A percentile compares a stretch with the other conserved stretches of the same genome.
These are phyloP conservation scores for Colletotrichum incanum DNA, from an alignment of 2,329 filamentous ascomycete genomes.

Conservation along the genomic window DNA sequence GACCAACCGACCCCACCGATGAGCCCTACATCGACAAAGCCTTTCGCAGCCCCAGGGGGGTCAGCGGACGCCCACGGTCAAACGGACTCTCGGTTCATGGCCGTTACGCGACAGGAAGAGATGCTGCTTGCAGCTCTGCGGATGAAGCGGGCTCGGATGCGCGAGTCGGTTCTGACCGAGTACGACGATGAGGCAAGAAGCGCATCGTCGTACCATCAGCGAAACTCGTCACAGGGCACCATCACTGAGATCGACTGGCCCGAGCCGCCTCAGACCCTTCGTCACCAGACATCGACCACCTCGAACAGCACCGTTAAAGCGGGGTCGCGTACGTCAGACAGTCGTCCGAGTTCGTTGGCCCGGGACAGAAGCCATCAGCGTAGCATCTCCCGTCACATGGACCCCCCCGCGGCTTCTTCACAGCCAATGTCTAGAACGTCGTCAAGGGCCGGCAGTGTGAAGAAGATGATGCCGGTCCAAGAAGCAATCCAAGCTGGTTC, in stretches of 20 bases:
- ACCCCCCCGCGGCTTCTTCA: not conserved
- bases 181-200: slow-evolving; percentile 54
- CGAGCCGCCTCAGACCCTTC: slow-evolving; percentile 37
- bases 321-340: slow-evolving; percentile 11
- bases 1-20: slow-evolving; percentile 66
- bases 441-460: slow-evolving; percentile 25
- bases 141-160: slow-evolving; percentile 70
- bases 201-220: slow-evolving; percentile 22
- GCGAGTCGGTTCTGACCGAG: slow-evolving; percentile 62
- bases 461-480: slow-evolving; percentile 9
- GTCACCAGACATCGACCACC: slow-evolving; percentile 42
- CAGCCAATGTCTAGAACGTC: slow-evolving; percentile 3
- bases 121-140: slow-evolving; percentile 71
- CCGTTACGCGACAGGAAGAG: slow-evolving; percentile 72
- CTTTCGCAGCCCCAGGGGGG: slow-evolving; percentile 58
- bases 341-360: slow-evolving; percentile 10
- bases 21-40: slow-evolving; percentile 68
- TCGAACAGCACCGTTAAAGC: slow-evolving; percentile 43
- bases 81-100: slow-evolving; percentile 65
- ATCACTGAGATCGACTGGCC: slow-evolving; percentile 39
- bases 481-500: slow-evolving; percentile 19
- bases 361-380: slow-evolving; percentile 3
- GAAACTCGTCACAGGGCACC: slow-evolving; percentile 37
- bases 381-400: slow-evolving; percentile 16
- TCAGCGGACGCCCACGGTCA: slow-evolving; percentile 55